A percentile compares a stretch with the other conserved stretches of the same genome.
Conservation (phyloP, 2,329 filamentous ascomycete species). For the Penicillium sp. region DNA sequence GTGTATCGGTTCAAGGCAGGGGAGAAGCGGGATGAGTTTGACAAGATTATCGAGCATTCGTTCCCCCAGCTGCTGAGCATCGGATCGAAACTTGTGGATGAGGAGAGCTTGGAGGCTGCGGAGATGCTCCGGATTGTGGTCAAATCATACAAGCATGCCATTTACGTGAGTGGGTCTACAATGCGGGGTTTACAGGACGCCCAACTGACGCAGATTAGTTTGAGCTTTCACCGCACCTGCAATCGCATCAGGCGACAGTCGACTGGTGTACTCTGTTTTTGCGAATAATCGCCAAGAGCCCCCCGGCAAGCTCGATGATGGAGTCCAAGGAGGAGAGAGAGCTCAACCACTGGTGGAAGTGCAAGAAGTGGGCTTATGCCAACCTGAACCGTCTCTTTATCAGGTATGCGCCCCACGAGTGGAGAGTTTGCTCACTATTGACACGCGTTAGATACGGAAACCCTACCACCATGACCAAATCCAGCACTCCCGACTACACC, state of each 20-base stretch:
- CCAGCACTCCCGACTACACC: slow-evolving; percentile 75
- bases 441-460: slow-evolving; percentile 78
- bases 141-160: slow-evolving; percentile 98
- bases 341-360: slow-evolving; percentile 98
- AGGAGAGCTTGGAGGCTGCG: slow-evolving; percentile 90
- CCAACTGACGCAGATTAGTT: slow-evolving; percentile 61
- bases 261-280: slow-evolving; percentile 97
- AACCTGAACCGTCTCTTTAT: slow-evolving; percentile 96
- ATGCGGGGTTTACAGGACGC: too few species aligned
- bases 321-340: slow-evolving; percentile 86
- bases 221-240: slow-evolving; percentile 78
- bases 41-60: slow-evolving; percentile 88
- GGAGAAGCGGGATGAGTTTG: slow-evolving; percentile 82
- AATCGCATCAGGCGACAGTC: slow-evolving; percentile 81
- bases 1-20: slow-evolving; percentile 94
- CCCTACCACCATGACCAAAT: slow-evolving; percentile 73
- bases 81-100: slow-evolving; percentile 84
- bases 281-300: slow-evolving; percentile 82
- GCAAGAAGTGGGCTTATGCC: slow-evolving; percentile 99
- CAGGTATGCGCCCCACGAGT: slow-evolving; percentile 59
- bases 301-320: slow-evolving; percentile 76
- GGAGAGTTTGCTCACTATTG: slow-evolving; percentile 13
- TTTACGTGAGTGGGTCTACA: slow-evolving; percentile 70
- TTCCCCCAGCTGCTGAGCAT: slow-evolving; percentile 88
- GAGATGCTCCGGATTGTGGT: slow-evolving; percentile 96